Conservation (phyloP, 2,329 filamentous ascomycete genomes). For the Apiospora hydei region DNA sequence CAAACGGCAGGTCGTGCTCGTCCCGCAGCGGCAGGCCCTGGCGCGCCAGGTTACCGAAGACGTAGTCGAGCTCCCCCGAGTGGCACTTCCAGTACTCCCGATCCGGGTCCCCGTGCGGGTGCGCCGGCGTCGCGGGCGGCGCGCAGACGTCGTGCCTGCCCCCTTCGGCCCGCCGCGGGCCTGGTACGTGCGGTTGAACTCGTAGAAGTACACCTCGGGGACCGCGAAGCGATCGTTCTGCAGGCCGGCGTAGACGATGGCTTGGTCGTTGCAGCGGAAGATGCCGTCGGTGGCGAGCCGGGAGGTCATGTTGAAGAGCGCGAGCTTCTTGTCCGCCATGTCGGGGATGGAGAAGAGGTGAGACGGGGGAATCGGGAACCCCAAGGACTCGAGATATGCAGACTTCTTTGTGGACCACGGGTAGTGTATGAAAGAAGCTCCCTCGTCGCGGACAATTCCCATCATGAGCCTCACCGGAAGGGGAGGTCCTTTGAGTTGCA, state of each 20-base stretch:
- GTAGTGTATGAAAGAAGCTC: constrained; percentile 53
- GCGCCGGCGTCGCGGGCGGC: constrained; percentile 45
- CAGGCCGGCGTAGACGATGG: constrained; percentile 60
- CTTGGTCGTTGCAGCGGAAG: constrained; percentile 67
- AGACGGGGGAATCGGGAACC: constrained; percentile 37
- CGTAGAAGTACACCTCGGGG: constrained; percentile 61
- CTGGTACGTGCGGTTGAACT: constrained; percentile 64
- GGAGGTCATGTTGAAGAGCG: constrained; percentile 62
- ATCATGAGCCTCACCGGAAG: background rate
- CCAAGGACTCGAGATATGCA: constrained; percentile 39
- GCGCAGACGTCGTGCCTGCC: constrained; percentile 55
- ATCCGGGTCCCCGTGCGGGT: constrained; percentile 35
- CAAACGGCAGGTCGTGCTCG: constrained; percentile 46
- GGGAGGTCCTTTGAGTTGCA: background rate
- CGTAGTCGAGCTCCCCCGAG: constrained; percentile 61
- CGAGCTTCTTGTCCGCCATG: constrained; percentile 56
- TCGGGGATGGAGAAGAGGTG: constrained; percentile 58
- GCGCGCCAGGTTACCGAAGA: constrained; percentile 58
- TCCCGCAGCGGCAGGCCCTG: constrained; percentile 55
- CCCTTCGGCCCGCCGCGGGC: constrained; percentile 57
- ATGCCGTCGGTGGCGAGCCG: constrained; percentile 64
- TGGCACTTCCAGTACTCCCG: constrained; percentile 60
- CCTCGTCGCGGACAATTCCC: constrained; percentile 53
- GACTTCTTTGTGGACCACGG: constrained; percentile 42
- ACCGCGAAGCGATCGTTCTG: constrained; percentile 49